Conservation (phyloP, 2,329 filamentous ascomycete genomes). For the Hypomyces perniciosus region DNA sequence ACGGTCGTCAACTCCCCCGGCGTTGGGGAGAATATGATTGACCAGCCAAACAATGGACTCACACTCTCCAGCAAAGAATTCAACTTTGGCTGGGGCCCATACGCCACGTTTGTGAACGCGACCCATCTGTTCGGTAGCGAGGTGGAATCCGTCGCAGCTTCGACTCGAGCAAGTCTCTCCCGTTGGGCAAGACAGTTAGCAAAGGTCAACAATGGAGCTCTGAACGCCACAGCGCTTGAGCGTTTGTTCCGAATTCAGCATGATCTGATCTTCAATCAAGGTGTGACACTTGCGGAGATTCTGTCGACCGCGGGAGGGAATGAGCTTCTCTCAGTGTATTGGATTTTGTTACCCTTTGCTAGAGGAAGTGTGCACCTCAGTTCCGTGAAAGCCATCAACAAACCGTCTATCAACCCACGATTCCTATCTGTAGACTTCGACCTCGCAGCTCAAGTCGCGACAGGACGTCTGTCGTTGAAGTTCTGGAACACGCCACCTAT, state of each 20-base stretch:
- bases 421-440: conserved; percentile 44
- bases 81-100: conserved; percentile 23
- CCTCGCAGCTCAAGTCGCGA: conserved; percentile 38
- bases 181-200: conserved; percentile 27
- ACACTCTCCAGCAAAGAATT: conserved; percentile 19
- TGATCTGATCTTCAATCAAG: conserved; percentile 40
- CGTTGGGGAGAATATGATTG: conserved; percentile 37
- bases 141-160: conserved; percentile 18
- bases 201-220: conserved; percentile 20
- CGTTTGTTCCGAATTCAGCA: conserved; percentile 39
- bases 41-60: conserved; percentile 35
- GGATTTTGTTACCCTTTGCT: conserved; percentile 44
- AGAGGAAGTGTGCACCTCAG: conserved; percentile 54
- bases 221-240: conserved; percentile 29
- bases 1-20: conserved; percentile 29
- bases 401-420: conserved; percentile 28
- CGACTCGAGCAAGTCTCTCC: conserved; percentile 21
- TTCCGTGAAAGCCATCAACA: conserved; percentile 32
- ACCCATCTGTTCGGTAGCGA: conserved; percentile 29
- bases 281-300: conserved; percentile 42
- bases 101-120: conserved; percentile 29
- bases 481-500: conserved; percentile 27
- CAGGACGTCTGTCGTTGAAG: conserved; percentile 23
- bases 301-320: conserved; percentile 30
- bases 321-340: conserved; percentile 32